Evolutionary conservation across 345 rosid species (phyloP).

Genomic region (Cardamine occulta): DNA sequence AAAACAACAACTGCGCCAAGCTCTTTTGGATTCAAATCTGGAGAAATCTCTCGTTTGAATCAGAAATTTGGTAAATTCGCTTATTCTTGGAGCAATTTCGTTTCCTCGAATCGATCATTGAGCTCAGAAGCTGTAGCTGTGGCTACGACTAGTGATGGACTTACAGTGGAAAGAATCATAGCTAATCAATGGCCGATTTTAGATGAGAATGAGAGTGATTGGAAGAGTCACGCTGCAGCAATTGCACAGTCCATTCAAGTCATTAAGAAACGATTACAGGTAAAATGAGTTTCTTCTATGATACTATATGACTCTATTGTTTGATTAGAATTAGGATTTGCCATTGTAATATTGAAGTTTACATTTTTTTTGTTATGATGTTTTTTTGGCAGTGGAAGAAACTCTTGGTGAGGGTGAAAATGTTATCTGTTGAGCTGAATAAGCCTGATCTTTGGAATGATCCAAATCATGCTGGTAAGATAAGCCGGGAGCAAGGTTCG

Average conservation of each 20-base stretch:
- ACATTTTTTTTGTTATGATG: neutral
- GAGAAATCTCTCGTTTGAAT: constrained; percentile 24
- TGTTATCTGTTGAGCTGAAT: constrained; percentile 67
- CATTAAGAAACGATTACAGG: constrained; percentile 93
- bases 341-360: neutral
- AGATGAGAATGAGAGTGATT: constrained; percentile 78
- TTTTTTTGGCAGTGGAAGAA: constrained; percentile 73
- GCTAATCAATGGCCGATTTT: constrained; percentile 77
- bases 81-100: constrained; percentile 32
- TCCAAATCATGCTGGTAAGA: constrained; percentile 82
- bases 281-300: constrained; percentile 26
- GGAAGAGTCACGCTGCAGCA: constrained; percentile 96
- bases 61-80: constrained; percentile 21
- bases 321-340: neutral
- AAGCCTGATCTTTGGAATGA: constrained; percentile 87
- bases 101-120: constrained; percentile 40
- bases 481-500: constrained; percentile 88
- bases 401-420: constrained; percentile 61
- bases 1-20: constrained; percentile 3
- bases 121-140: constrained; percentile 60
- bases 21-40: constrained; percentile 22
- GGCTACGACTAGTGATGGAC: constrained; percentile 67
- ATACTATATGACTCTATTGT: neutral
- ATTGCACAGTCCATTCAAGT: constrained; percentile 87
- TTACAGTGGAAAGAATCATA: constrained; percentile 75